phyloP scores from a whole-genome alignment of 805 yeast species.

The Vanderwaltozyma verrucispora region DNA sequence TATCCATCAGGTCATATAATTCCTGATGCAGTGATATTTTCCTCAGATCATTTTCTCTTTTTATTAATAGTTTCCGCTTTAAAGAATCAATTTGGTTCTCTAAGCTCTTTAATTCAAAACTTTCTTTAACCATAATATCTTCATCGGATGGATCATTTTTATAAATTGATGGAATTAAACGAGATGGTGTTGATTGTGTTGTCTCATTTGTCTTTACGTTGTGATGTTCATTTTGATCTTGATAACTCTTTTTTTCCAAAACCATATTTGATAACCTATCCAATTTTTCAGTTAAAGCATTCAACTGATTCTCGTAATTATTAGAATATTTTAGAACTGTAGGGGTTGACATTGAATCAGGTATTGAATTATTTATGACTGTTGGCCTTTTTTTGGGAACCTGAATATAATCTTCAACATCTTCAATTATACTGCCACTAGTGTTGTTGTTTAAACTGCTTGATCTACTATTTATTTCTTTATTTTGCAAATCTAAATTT shows the following conservation, averaged over 20 bases:
- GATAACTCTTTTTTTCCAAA: conserved; percentile 1
- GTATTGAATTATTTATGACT: conserved; percentile 5
- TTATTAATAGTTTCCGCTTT: conserved; percentile 24
- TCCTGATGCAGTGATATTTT: conserved; percentile 27
- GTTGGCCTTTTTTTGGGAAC: conserved; percentile 16
- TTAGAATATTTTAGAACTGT: neutral
- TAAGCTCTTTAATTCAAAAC: conserved; percentile 26
- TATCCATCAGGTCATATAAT: conserved; percentile 19
- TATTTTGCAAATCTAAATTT: conserved; percentile 4
- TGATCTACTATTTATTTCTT: neutral
- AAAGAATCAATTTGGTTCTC: conserved; percentile 27
- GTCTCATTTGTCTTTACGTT: neutral
- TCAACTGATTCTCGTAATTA: conserved; percentile 11
- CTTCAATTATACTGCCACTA: neutral
- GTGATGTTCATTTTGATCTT: neutral
- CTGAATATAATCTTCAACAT: conserved; percentile 12
- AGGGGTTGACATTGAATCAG: conserved; percentile 1
- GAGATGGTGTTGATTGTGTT: neutral
- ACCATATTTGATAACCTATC: conserved; percentile 12
- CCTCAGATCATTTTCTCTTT: conserved; percentile 29
- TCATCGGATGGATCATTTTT: conserved; percentile 19
- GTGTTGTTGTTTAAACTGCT: neutral
- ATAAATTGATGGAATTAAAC: neutral
- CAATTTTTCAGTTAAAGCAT: conserved; percentile 11
- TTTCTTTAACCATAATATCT: conserved; percentile 28